These are phyloP conservation scores for Leucocoprinus sp. DNA, from an alignment of 768 basidiomycete genomes.

Conservation along the genomic window DNA sequence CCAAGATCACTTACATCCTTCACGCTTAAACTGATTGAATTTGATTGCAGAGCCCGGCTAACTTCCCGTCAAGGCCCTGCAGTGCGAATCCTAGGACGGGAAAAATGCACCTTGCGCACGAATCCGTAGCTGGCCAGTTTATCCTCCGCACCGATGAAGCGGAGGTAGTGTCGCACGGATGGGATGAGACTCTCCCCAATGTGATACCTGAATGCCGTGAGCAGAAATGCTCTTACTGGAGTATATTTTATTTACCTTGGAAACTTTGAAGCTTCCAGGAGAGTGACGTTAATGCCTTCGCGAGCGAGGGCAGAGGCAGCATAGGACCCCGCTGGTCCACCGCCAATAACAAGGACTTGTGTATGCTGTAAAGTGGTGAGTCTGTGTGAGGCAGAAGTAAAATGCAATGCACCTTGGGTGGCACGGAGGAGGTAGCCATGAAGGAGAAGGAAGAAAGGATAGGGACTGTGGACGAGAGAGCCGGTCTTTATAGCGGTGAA, in stretches of 20 bases:
- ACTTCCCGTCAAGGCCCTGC: neutral
- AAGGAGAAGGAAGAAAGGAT: conserved; percentile 16
- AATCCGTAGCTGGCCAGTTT: conserved; percentile 43
- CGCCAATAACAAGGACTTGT: conserved; percentile 39
- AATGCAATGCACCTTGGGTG: conserved; percentile 20
- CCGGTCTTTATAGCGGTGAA: conserved; percentile 9
- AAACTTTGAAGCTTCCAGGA: conserved; percentile 48
- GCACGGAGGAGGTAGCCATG: conserved; percentile 24
- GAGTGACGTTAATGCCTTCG: conserved; percentile 45
- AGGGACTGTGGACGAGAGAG: conserved; percentile 5
- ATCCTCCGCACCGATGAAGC: conserved; percentile 51
- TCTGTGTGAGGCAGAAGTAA: neutral
- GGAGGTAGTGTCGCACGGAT: conserved; percentile 49
- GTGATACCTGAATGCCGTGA: conserved; percentile 33
- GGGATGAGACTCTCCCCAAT: conserved; percentile 56
- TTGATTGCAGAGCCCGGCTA: conserved; percentile 59
- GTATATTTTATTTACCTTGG: conserved; percentile 28
- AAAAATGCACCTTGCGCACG: conserved; percentile 33
- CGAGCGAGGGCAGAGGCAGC: conserved; percentile 47
- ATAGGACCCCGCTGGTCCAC: conserved; percentile 51
- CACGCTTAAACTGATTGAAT: conserved; percentile 56
- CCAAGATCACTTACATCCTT: conserved; percentile 42
- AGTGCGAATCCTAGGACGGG: neutral
- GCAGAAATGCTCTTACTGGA: neutral
- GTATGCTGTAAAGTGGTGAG: conserved; percentile 24